Evolutionary conservation across 345 rosid species (phyloP), one percentile per base, ranked within the genome.

Genomic region (Salix exigua): DNA sequence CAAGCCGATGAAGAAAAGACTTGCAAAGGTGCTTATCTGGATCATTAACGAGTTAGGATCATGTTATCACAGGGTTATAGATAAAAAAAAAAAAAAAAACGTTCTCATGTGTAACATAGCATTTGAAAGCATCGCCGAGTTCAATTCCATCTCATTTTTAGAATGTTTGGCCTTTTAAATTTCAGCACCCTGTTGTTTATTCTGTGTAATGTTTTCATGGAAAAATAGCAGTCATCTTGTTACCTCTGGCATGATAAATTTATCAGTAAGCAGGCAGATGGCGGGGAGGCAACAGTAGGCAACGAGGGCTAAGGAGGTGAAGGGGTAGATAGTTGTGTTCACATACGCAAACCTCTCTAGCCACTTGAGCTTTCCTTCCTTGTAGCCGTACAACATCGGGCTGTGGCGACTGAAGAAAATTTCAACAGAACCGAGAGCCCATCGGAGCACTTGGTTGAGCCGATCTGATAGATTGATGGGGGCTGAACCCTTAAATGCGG

Each of bases 391-490:
- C 97, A 87, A 88, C 73, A 87, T 82, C 28, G 97, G 99, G 78
- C 97, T 90, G 70, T 94, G 98, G 38, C 89, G 94, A 70, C 99
- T 96, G 71, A 96, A 94, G 91, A 96, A 94, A 78, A 96, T 96
- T 86, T 96, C 99, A 74, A 96, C 99, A 8, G 98, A 96, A 14
- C 99, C 99, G 33, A 92, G 97, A 9, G 97, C 99, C 99, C 99
- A 94, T 7, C 98, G 88, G 78, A 96, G 92, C 70, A 96, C 98
- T 81, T 96, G 99, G 85, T 92, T 96, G 73, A 96, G 90, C 81
- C 98, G 85, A 87, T 96, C 99, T 31, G 97, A 94, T 77, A 94
- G 86, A 67, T 93, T 96, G 82, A 96, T 96, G 65, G 98, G 98
- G 81, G 97, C 96, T 75, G 98, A 96, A 80, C 99, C 99, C 85